Evolutionary conservation across 768 basidiomycete genomes (phyloP).

Genomic region (Psilocybe cyanescens): DNA sequence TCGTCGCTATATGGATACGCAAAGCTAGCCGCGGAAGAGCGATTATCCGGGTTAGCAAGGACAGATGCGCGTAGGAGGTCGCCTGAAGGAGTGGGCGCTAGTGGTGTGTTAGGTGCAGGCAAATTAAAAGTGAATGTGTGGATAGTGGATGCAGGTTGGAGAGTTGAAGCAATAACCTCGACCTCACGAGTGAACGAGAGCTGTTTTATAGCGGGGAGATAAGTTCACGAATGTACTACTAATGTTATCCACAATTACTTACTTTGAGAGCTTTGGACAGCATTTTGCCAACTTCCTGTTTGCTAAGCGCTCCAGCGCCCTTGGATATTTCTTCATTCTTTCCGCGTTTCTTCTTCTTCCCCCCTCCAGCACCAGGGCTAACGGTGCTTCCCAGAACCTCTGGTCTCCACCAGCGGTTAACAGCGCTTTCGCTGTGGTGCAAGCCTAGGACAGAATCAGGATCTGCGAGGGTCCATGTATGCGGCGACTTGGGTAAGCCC

Average conservation of each 20-base stretch:
- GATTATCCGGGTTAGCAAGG: slow-evolving; percentile 63
- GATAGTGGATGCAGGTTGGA: slow-evolving; percentile 91
- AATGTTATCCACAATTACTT: slow-evolving; percentile 17
- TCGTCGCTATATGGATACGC: slow-evolving; percentile 77
- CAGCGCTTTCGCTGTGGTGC: slow-evolving; percentile 83
- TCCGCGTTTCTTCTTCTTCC: slow-evolving; percentile 72
- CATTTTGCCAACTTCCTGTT: slow-evolving; percentile 89
- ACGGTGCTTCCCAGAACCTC: slow-evolving; percentile 90
- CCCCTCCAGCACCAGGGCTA: slow-evolving; percentile 81
- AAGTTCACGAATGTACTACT: slow-evolving; percentile 6
- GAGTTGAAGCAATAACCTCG: slow-evolving; percentile 92
- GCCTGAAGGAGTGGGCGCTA: slow-evolving; percentile 73
- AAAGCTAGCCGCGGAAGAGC: slow-evolving; percentile 72
- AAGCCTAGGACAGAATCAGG: slow-evolving; percentile 81
- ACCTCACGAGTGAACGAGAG: slow-evolving; percentile 92
- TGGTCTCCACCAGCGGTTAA: slow-evolving; percentile 88
- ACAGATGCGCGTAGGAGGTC: slow-evolving; percentile 78
- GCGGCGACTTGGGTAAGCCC: slow-evolving; percentile 86
- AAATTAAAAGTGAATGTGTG: slow-evolving; percentile 91
- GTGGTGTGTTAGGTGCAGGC: slow-evolving; percentile 74
- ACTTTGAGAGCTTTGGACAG: slow-evolving; percentile 91
- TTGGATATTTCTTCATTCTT: slow-evolving; percentile 70
- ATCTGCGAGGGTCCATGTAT: slow-evolving; percentile 90
- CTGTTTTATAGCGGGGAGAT: slow-evolving; percentile 38
- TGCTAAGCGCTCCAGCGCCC: slow-evolving; percentile 80